Conservation (phyloP, 306 rosid genomes). For the Malus fusca region DNA sequence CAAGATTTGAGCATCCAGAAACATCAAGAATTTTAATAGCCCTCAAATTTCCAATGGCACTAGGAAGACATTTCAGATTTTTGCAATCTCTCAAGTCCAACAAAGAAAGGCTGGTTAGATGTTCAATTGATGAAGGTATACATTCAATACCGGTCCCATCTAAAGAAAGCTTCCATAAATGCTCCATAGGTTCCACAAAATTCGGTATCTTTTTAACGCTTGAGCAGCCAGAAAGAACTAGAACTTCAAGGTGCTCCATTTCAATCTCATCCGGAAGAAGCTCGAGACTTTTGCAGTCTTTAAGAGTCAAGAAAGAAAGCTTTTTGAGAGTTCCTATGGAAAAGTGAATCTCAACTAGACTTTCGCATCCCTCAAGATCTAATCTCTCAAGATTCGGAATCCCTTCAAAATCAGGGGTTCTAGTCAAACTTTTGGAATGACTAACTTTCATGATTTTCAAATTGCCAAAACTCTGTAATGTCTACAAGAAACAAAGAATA, state of each 20-base stretch:
- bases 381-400: conserved; percentile 9
- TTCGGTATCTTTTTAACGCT: conserved; percentile 1
- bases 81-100: too few relatives aligned
- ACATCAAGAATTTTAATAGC: too few relatives aligned
- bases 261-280: background rate
- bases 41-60: too few relatives aligned
- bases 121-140: conserved; percentile 6
- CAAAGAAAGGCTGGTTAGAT: too few relatives aligned
- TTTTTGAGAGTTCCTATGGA: background rate
- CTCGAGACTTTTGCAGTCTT: conserved; percentile 1
- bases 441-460: conserved; percentile 8
- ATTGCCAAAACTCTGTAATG: background rate
- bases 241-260: background rate
- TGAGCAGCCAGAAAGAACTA: conserved; percentile 16
- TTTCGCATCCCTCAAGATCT: conserved; percentile 14
- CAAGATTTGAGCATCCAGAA: too few relatives aligned
- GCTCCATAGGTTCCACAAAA: background rate
- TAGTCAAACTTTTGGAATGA: background rate
- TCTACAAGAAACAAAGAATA: background rate
- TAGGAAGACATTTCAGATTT: too few relatives aligned
- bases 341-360: conserved; percentile 13
- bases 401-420: conserved; percentile 4
- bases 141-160: conserved; percentile 7
- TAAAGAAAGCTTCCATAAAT: conserved; percentile 1
- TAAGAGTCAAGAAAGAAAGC: conserved; percentile 1